Conservation (phyloP, 75 land plant species). For the Adiantum capillusveneris region DNA sequence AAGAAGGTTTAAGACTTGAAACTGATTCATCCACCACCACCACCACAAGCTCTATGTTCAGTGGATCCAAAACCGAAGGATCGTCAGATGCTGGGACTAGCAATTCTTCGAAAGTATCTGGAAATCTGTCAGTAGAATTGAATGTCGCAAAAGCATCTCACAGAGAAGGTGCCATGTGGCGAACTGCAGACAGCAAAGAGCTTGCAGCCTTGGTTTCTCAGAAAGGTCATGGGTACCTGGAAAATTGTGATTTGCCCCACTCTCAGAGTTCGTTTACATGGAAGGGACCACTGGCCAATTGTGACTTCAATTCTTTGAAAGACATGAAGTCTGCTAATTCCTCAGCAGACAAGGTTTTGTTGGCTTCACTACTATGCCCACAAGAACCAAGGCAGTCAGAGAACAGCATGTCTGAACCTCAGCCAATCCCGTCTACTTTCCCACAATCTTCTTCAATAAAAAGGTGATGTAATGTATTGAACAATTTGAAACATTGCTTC, state of each 20-base stretch:
- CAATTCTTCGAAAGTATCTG: background rate
- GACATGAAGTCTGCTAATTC: conserved; percentile 1
- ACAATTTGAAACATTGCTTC: background rate
- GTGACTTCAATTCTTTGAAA: conserved; percentile 8
- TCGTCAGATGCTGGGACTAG: background rate
- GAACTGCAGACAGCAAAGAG: background rate
- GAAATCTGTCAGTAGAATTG: background rate
- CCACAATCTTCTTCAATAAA: background rate
- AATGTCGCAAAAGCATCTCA: background rate
- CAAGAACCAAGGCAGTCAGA: conserved; percentile 9
- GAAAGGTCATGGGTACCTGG: conserved; percentile 6
- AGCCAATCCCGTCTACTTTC: conserved; percentile 1
- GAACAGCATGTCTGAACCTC: conserved; percentile 13
- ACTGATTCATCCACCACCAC: conserved; percentile 1
- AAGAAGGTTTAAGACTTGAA: background rate
- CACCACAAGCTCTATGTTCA: background rate
- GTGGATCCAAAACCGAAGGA: background rate
- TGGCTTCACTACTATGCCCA: conserved; percentile 5
- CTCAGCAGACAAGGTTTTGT: conserved; percentile 4
- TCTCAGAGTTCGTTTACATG: conserved; percentile 15
- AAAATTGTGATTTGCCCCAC: conserved; percentile 48
- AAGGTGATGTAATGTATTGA: conserved; percentile 2
- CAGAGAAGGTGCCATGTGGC: background rate
- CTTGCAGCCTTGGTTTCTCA: conserved; percentile 3
- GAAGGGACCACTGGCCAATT: conserved; percentile 11